Percentiles rank a stretch among this genome's conserved stretches.
Conservation (phyloP, 2,329 filamentous ascomycete species). For the Tolypocladium sp. region DNA sequence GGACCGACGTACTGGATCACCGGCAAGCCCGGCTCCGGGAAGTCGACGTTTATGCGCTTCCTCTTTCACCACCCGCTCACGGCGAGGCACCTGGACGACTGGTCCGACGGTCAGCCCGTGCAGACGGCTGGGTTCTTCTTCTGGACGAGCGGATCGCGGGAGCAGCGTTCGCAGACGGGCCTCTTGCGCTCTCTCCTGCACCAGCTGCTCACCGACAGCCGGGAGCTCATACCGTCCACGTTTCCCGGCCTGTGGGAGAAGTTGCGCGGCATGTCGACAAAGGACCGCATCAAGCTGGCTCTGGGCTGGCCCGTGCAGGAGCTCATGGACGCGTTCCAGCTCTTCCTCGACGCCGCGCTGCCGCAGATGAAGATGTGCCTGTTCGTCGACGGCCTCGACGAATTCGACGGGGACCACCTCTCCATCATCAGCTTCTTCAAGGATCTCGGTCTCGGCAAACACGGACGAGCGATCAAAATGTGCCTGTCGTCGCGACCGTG, state of each 20-base stretch:
- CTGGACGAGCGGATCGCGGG: slow-evolving; percentile 30
- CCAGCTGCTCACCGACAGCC: slow-evolving; percentile 19
- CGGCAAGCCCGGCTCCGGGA: slow-evolving; percentile 34
- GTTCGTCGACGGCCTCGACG: slow-evolving; percentile 23
- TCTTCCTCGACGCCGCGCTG: slow-evolving; percentile 11
- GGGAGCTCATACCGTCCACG: slow-evolving; percentile 11
- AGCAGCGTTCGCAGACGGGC: slow-evolving; percentile 27
- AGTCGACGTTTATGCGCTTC: slow-evolving; percentile 35
- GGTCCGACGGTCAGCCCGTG: slow-evolving; percentile 15
- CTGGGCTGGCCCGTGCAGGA: slow-evolving; percentile 20
- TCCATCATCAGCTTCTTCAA: slow-evolving; percentile 18
- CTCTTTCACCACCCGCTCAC: slow-evolving; percentile 15
- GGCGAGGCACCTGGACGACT: slow-evolving; percentile 9
- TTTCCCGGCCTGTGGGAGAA: slow-evolving; percentile 20
- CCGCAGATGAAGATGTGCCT: slow-evolving; percentile 14
- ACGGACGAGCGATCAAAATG: slow-evolving; percentile 14
- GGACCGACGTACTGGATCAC: slow-evolving; percentile 26
- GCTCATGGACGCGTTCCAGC: slow-evolving; percentile 15
- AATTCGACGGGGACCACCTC: slow-evolving; percentile 21
- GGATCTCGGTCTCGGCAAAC: slow-evolving; percentile 7
- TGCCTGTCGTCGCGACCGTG: slow-evolving; percentile 22
- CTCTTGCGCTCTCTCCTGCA: slow-evolving; percentile 25
- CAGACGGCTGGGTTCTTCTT: slow-evolving; percentile 33
- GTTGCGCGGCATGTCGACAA: slow-evolving; percentile 16
- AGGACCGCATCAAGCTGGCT: slow-evolving; percentile 17